Percentiles rank a stretch among this genome's conserved stretches.
These are phyloP conservation scores for Clarireedia hainanense DNA, from an alignment of 2,329 filamentous ascomycete genomes.

Conservation along the genomic window DNA sequence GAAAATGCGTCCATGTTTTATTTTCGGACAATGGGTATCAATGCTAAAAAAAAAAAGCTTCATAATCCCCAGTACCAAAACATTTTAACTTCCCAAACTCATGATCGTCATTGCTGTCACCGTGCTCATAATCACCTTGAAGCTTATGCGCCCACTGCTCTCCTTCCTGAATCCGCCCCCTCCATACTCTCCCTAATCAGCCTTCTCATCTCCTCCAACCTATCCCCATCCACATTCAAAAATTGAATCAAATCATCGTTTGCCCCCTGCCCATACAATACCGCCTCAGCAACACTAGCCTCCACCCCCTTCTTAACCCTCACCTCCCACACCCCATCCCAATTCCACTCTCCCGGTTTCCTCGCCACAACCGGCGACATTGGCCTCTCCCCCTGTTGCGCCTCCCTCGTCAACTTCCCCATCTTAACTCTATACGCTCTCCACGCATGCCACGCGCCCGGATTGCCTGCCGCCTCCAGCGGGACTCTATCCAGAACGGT, in stretches of 20 bases:
- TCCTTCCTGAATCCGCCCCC: slow-evolving; percentile 30
- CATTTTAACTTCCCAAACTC: too few relatives aligned
- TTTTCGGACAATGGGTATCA: too few relatives aligned
- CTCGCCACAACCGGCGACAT: slow-evolving; percentile 24
- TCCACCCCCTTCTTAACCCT: slow-evolving; percentile 74
- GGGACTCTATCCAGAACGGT: slow-evolving; percentile 70
- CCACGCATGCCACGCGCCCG: slow-evolving; percentile 93
- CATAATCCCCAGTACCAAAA: neutral
- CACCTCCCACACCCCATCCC: slow-evolving; percentile 95
- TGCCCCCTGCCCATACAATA: slow-evolving; percentile 61
- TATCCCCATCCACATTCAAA: slow-evolving; percentile 51
- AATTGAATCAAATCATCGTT: slow-evolving; percentile 67
- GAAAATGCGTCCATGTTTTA: too few relatives aligned
- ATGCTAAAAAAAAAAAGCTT: too few relatives aligned
- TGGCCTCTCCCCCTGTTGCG: neutral
- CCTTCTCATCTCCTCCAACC: slow-evolving; percentile 50
- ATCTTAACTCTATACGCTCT: slow-evolving; percentile 54
- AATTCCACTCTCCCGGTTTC: slow-evolving; percentile 84
- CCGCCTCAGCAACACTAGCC: slow-evolving; percentile 68
- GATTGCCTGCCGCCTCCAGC: slow-evolving; percentile 76
- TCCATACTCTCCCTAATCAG: slow-evolving; percentile 43
- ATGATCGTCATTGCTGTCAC: too few relatives aligned
- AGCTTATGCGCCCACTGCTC: slow-evolving; percentile 8
- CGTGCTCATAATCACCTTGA: neutral
- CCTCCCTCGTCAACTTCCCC: slow-evolving; percentile 24